Evolutionary conservation across 495 filamentous ascomycete genomes (phyloP).

Genomic region (Neurospora sp.): DNA sequence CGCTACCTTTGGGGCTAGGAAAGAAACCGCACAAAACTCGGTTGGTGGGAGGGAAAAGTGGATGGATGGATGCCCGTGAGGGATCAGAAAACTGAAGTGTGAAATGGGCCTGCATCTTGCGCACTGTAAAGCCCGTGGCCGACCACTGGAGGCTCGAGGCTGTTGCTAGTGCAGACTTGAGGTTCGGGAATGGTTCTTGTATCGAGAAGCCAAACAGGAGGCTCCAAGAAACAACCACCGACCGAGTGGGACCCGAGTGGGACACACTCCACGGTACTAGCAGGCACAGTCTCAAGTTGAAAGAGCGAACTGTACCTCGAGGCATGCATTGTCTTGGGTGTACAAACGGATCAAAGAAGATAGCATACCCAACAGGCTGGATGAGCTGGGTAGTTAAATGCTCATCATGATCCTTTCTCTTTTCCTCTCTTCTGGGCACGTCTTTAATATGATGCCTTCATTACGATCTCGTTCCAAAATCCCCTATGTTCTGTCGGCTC

Average conservation of each 20-base stretch:
- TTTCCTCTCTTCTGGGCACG: background rate
- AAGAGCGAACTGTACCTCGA: background rate
- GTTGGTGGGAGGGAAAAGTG: background rate
- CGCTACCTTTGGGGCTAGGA: background rate
- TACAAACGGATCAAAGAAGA: background rate
- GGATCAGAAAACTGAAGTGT: background rate
- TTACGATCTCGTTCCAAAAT: background rate
- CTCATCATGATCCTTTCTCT: background rate
- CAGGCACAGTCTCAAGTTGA: background rate
- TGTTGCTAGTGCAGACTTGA: background rate
- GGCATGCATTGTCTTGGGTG: background rate
- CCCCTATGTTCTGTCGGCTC: background rate
- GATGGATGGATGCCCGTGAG: background rate
- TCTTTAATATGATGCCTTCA: background rate
- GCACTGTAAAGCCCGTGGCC: background rate
- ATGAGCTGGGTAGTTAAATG: background rate
- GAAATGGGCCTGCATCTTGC: background rate
- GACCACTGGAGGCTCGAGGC: background rate
- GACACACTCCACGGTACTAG: background rate
- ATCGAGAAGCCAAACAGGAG: background rate
- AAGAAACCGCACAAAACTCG: background rate
- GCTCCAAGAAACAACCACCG: background rate
- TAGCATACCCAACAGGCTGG: background rate
- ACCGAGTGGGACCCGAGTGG: background rate
- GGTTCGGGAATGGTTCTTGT: background rate